A percentile compares a stretch with the other conserved stretches of the same genome.
Evolutionary conservation across 2,329 filamentous ascomycete species (phyloP).

Genomic region (Simplicillium aogashimaense): DNA sequence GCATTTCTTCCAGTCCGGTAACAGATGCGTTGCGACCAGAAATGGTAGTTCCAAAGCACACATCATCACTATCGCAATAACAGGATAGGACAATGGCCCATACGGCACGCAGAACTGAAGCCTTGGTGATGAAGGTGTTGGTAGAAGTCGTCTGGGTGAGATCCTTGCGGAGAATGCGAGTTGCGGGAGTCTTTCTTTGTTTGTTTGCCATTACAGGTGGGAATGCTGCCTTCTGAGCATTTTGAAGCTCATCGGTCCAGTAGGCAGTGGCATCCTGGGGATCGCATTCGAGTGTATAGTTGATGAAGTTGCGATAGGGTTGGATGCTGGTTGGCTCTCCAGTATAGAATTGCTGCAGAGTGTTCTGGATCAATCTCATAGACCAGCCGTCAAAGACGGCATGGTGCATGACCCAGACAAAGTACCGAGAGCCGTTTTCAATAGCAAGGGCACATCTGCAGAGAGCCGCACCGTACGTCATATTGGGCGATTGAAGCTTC

Average conservation of each 20-base stretch:
- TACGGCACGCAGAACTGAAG: slow-evolving; percentile 40
- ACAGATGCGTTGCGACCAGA: slow-evolving; percentile 37
- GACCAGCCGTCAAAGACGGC: slow-evolving; percentile 9
- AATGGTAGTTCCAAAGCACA: slow-evolving; percentile 45
- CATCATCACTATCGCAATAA: slow-evolving; percentile 35
- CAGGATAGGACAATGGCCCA: slow-evolving; percentile 40
- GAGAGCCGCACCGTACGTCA: neutral
- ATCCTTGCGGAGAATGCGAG: slow-evolving; percentile 2
- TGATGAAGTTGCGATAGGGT: slow-evolving; percentile 28
- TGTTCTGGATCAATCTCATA: slow-evolving; percentile 4
- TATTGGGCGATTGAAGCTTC: neutral
- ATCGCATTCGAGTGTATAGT: slow-evolving; percentile 12
- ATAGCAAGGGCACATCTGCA: slow-evolving; percentile 19
- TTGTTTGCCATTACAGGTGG: slow-evolving; percentile 10
- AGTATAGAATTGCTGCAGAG: slow-evolving; percentile 4
- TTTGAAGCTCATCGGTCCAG: slow-evolving; percentile 28
- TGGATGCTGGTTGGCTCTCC: slow-evolving; percentile 19
- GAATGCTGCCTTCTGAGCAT: slow-evolving; percentile 26
- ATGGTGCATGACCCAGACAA: slow-evolving; percentile 8
- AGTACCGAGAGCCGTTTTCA: slow-evolving; percentile 12
- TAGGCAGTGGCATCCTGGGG: slow-evolving; percentile 12
- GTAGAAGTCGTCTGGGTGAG: slow-evolving; percentile 9
- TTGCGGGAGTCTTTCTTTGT: neutral
- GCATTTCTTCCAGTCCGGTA: slow-evolving; percentile 33
- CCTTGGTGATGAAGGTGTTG: slow-evolving; percentile 30